A percentile compares a stretch with the other conserved stretches of the same genome.
phyloP scores from a whole-genome alignment of 805 yeast genomes.

The Teunomyces panamensis region DNA sequence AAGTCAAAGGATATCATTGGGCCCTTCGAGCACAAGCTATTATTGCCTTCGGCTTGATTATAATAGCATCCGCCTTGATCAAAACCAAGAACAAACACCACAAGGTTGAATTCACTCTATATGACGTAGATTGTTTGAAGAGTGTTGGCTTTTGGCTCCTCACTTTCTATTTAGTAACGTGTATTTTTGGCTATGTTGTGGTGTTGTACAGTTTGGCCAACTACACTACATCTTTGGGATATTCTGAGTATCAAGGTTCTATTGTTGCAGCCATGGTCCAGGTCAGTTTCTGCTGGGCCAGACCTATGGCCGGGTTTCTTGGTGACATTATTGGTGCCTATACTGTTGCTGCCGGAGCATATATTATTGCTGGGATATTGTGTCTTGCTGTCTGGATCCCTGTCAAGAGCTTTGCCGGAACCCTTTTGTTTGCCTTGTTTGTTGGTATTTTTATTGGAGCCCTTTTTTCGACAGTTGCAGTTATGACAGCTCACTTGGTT shows the following conservation, averaged over 20 bases:
- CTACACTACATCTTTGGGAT: slow-evolving; percentile 60
- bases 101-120: slow-evolving; percentile 25
- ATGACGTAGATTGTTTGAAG: slow-evolving; percentile 39
- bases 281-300: slow-evolving; percentile 52
- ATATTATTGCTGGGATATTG: slow-evolving; percentile 25
- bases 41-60: slow-evolving; percentile 26
- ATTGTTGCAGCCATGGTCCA: slow-evolving; percentile 59
- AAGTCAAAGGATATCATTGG: slow-evolving; percentile 42
- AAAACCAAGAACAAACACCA: slow-evolving; percentile 9
- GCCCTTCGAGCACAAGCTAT: slow-evolving; percentile 49
- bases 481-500: slow-evolving; percentile 49
- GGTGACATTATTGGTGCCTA: slow-evolving; percentile 53
- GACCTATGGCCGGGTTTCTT: slow-evolving; percentile 54
- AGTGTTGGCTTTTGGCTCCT: slow-evolving; percentile 43
- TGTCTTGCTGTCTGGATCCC: slow-evolving; percentile 44
- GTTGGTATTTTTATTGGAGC: slow-evolving; percentile 61
- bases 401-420: slow-evolving; percentile 54
- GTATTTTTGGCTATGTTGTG: slow-evolving; percentile 60
- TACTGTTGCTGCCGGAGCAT: slow-evolving; percentile 34
- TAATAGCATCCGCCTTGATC: slow-evolving; percentile 17
- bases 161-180: slow-evolving; percentile 40
- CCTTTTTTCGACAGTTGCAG: slow-evolving; percentile 53
- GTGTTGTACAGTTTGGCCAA: slow-evolving; percentile 58
- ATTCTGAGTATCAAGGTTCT: slow-evolving; percentile 52
- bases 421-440: slow-evolving; percentile 48